These are phyloP conservation scores for Lentinus brumalis DNA, from an alignment of 768 basidiomycete genomes.

Conservation along the genomic window DNA sequence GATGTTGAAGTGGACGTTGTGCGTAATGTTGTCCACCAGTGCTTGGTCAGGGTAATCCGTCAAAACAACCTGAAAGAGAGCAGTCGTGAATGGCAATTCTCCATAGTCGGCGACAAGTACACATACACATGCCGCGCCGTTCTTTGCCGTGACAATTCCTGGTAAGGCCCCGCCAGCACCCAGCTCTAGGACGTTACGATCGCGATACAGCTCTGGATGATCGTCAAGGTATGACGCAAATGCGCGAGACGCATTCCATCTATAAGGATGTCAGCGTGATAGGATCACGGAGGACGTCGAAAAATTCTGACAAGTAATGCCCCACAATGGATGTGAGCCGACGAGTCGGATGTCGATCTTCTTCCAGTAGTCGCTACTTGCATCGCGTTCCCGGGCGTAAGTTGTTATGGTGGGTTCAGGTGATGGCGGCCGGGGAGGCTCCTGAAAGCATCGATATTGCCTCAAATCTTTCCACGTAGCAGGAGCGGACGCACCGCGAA, in stretches of 20 bases:
- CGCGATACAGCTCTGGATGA: conserved; percentile 46
- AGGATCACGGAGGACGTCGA: background rate
- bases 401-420: conserved; percentile 59
- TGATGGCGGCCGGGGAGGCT: conserved; percentile 66
- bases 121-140: conserved; percentile 69
- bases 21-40: conserved; percentile 72
- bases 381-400: conserved; percentile 42
- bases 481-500: no score
- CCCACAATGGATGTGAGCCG: conserved; percentile 81
- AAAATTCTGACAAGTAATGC: conserved; percentile 61
- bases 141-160: conserved; percentile 69
- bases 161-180: conserved; percentile 95
- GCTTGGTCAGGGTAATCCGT: conserved; percentile 90
- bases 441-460: conserved; percentile 38
- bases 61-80: conserved; percentile 61
- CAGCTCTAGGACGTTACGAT: conserved; percentile 71
- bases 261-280: conserved; percentile 26
- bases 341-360: conserved; percentile 67
- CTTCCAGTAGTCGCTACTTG: conserved; percentile 22
- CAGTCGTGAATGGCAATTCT: background rate
- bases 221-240: conserved; percentile 71
- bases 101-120: background rate
- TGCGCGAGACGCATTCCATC: conserved; percentile 81
- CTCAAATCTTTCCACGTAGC: no score
- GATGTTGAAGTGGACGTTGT: conserved; percentile 69